These are phyloP conservation scores for Primulina huaijiensis DNA, from an alignment of 257 asterid genomes.

Conservation along the genomic window DNA sequence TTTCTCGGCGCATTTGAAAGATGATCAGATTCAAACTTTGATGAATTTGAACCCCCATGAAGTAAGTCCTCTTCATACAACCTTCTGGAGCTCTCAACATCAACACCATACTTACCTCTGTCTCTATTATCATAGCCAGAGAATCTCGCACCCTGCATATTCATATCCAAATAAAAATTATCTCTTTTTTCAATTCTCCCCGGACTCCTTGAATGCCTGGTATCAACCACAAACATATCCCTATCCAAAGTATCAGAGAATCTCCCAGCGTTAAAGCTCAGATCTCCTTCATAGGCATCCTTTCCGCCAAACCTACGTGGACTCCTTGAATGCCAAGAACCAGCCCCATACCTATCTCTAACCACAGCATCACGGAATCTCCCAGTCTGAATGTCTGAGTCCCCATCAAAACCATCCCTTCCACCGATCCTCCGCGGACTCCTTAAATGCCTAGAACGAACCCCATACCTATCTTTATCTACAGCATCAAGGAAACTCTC, in stretches of 20 bases:
- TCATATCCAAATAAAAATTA: slow-evolving; percentile 27
- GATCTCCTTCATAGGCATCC: slow-evolving; percentile 25
- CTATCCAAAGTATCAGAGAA: slow-evolving; percentile 25
- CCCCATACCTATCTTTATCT: slow-evolving; percentile 27
- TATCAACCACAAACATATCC: slow-evolving; percentile 23
- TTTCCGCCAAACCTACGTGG: slow-evolving; percentile 30
- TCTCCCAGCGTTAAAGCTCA: slow-evolving; percentile 13
- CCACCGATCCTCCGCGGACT: slow-evolving; percentile 2
- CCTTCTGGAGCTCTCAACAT: slow-evolving; percentile 27
- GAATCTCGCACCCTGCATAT: slow-evolving; percentile 16
- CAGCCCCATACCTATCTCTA: slow-evolving; percentile 21
- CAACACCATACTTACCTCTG: slow-evolving; percentile 26
- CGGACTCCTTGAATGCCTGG: slow-evolving; percentile 32
- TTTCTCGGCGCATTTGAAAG: slow-evolving; percentile 34
- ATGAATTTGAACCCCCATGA: slow-evolving; percentile 33
- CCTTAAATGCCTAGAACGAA: slow-evolving; percentile 22
- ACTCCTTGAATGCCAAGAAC: slow-evolving; percentile 26
- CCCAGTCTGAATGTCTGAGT: slow-evolving; percentile 3
- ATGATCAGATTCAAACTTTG: slow-evolving; percentile 34
- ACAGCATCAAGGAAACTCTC: slow-evolving; percentile 29
- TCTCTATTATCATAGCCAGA: slow-evolving; percentile 31
- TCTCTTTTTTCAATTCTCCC: slow-evolving; percentile 21
- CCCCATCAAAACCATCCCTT: slow-evolving; percentile 26
- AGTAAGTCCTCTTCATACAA: slow-evolving; percentile 27
- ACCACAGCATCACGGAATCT: slow-evolving; percentile 27